Evolutionary conservation across 2,329 filamentous ascomycete species (phyloP), one percentile per base, ranked within the genome.

Genomic region (Colletotrichum tamarilloi): DNA sequence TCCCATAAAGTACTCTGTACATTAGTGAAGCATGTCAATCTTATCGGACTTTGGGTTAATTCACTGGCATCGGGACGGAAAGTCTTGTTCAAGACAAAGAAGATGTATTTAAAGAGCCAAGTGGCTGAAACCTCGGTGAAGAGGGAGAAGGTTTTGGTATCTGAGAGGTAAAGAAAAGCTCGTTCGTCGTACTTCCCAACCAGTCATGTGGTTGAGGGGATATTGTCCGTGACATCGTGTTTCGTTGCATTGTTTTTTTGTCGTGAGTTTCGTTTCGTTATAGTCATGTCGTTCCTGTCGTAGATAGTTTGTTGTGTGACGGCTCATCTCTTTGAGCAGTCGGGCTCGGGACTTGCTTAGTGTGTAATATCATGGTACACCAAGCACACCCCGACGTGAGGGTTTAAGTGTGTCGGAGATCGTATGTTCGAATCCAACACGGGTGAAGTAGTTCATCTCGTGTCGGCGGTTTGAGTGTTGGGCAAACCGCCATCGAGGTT

Each of bases 61-160:
- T 46, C 42, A 49, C 42, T 49, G 19, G 19, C 19, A 49, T 4
- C 1, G 42, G 19, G 7, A 49, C 3, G 16, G 2, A 16, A 1
- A 46, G 49, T 46, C 62, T 65, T 53, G 7, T 12, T 22, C 7
- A 32, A 62, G 67, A 71, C 71, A 73, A 62, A 73, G 58, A 67
- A 53, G 49, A 68, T 73, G 22, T 73, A 73, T 65, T 73, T 24
- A 32, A 73, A 73, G 26, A 60, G 71, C 71, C 71, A 73, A 73
- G 28, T 62, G 62, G 67, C 71, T 16, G 38, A 22, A 35, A 14
- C 71, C 71, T 71, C 71, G 32, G 7, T 42, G 4, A 62, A 57
- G 71, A 73, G 71, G 71, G 19, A 66, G 67, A 73, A 71, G 22
- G 14, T 26, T 26, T 52, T 65, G 67, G 62, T 71, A 60, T 73